Evolutionary conservation across 2,329 filamentous ascomycete genomes (phyloP).

Genomic region (Aspergillus sp.): DNA sequence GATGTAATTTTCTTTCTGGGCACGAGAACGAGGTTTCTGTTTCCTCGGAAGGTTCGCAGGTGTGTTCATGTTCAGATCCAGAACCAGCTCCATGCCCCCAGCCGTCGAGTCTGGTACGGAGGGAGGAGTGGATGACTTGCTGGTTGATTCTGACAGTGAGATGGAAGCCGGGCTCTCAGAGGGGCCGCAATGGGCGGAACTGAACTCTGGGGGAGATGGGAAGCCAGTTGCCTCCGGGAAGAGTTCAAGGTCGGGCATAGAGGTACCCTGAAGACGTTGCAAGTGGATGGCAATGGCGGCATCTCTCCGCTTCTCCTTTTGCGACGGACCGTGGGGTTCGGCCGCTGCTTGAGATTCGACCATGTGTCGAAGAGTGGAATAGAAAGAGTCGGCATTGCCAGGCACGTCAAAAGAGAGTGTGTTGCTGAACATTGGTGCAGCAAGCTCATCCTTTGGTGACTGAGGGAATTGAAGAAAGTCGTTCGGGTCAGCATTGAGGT

Average conservation of each 20-base stretch:
- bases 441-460: constrained; percentile 4
- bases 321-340: constrained; percentile 32
- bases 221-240: constrained; percentile 31
- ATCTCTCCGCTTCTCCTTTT: constrained; percentile 42
- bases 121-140: constrained; percentile 13
- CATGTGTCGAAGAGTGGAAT: constrained; percentile 27
- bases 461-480: constrained; percentile 9
- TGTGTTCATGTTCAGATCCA: constrained; percentile 45
- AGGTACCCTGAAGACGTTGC: constrained; percentile 35
- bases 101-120: constrained; percentile 17
- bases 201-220: constrained; percentile 32
- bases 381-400: constrained; percentile 11
- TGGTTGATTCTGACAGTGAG: constrained; percentile 13
- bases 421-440: constrained; percentile 5
- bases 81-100: constrained; percentile 37
- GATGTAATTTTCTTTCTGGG: constrained; percentile 44
- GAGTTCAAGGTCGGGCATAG: constrained; percentile 25
- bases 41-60: constrained; percentile 42
- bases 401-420: constrained; percentile 14
- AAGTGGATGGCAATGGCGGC: constrained; percentile 42
- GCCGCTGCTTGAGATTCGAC: constrained; percentile 39
- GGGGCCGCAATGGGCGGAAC: constrained; percentile 24
- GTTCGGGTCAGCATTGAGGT: constrained; percentile 15
- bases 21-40: constrained; percentile 41
- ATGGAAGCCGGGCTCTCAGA: constrained; percentile 22